Conservation (phyloP, 2,329 filamentous ascomycete genomes). For the Hawksworthiomyces lignivorus region DNA sequence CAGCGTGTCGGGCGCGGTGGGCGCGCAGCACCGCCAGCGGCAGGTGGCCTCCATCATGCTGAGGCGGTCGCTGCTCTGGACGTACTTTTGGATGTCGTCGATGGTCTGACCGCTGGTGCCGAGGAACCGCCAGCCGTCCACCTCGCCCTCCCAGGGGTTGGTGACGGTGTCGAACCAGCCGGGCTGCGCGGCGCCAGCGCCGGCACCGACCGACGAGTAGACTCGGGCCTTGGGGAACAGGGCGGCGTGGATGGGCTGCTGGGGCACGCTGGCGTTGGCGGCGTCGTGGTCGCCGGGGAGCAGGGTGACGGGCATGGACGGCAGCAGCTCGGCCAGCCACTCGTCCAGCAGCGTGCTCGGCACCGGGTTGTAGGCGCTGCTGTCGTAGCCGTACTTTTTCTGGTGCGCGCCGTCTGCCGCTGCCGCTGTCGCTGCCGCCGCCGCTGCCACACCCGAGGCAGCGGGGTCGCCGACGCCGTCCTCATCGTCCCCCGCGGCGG, state of each 20-base stretch:
- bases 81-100: constrained; percentile 88
- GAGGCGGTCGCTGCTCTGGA: constrained; percentile 67
- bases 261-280: constrained; percentile 80
- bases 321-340: constrained; percentile 73
- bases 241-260: constrained; percentile 86
- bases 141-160: constrained; percentile 85
- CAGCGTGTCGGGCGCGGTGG: constrained; percentile 90
- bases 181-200: constrained; percentile 28
- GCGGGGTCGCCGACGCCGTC: too few relatives aligned
- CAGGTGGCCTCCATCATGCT: constrained; percentile 93
- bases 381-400: constrained; percentile 94
- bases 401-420: constrained; percentile 25
- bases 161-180: constrained; percentile 80
- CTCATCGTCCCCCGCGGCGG: too few relatives aligned
- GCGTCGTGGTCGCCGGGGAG: constrained; percentile 80
- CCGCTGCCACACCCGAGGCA: constrained; percentile 16
- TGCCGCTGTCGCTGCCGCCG: constrained; percentile 23
- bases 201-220: constrained; percentile 49
- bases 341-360: constrained; percentile 78
- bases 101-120: constrained; percentile 89
- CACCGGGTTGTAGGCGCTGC: constrained; percentile 75
- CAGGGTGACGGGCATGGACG: constrained; percentile 79
- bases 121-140: constrained; percentile 83
- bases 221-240: constrained; percentile 74
- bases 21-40: constrained; percentile 82